Base-by-base conservation (phyloP, 1,284 basidiomycete genomes). In the Somion occarium region DNA sequence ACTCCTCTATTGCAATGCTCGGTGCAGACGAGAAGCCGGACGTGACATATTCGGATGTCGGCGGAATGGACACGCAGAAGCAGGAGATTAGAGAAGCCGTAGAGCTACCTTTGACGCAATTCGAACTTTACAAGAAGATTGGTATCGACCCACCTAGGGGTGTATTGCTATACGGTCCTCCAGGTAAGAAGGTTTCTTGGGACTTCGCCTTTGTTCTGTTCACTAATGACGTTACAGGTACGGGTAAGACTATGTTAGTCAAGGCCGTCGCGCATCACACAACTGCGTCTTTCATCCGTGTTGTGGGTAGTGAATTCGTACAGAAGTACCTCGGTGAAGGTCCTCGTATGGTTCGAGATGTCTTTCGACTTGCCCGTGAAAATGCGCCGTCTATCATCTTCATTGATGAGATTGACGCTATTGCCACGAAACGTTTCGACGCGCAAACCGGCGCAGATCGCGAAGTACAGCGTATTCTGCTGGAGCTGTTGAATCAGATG, bases 281-380 rank as follows among this genome's bases (percentile, higher is more conserved):
- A 18, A 96, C 94, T 0, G 96, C 96, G 9, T 81, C 93, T 19
- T 99, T 99, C 74, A 99, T 99, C 62, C 91, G 97, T 48, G 97
- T 99, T 3, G 95, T 98, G 24, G 97, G 97, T 20, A 95, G 91
- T 60, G 96, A 99, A 71, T 99, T 99, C 65, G 96, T 99, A 19
- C 96, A 99, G 72, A 99, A 99, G 70, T 99, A 99, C 66, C 83
- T 99, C 2, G 97, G 97, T 64, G 97, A 99, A 75, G 97, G 97
- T 43, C 97, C 97, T 46, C 91, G 97, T 59, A 99, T 99, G 97
- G 97, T 99, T 54, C 88, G 97, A 64, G 97, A 99, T 67, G 97
- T 99, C 52, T 99, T 99, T 80, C 83, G 97, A 53, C 81, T 99
- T 45, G 97, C 97, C 38, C 78, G 97, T 59, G 97, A 99, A 71